phyloP scores from a whole-genome alignment of 306 rosid species.

The Dryas octopetala region DNA sequence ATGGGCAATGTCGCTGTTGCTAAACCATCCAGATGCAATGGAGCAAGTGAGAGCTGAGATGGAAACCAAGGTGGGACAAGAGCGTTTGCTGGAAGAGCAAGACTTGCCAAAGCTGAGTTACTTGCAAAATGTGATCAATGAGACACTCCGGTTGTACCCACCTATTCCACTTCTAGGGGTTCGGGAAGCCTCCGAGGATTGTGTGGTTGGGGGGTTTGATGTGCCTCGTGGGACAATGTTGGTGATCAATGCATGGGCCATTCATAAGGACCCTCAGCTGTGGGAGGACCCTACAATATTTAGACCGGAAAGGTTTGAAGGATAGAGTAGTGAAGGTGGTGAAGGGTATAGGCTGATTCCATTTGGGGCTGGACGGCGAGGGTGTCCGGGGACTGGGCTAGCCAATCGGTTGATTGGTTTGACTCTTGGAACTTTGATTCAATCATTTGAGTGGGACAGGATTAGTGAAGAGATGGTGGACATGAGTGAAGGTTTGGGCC shows the following conservation, averaged over 20 bases:
- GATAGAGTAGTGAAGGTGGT: neutral
- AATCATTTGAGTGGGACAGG: constrained; percentile 36
- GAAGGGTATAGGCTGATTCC: constrained; percentile 33
- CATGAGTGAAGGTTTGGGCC: constrained; percentile 19
- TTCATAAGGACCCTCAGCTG: constrained; percentile 30
- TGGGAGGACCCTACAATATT: constrained; percentile 35
- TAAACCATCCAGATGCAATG: constrained; percentile 30
- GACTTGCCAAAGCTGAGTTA: constrained; percentile 32
- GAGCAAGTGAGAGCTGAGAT: constrained; percentile 22
- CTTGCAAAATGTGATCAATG: constrained; percentile 31
- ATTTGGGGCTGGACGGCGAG: constrained; percentile 55
- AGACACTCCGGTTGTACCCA: constrained; percentile 25
- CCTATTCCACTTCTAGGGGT: constrained; percentile 22
- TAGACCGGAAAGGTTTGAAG: constrained; percentile 37
- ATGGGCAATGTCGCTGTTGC: constrained; percentile 30
- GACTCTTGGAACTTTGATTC: constrained; percentile 34
- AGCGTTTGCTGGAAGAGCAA: constrained; percentile 11
- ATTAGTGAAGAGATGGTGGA: constrained; percentile 12
- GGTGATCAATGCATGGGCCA: constrained; percentile 35
- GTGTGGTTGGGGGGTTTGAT: constrained; percentile 23
- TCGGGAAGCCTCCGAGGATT: constrained; percentile 27
- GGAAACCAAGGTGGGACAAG: constrained; percentile 12
- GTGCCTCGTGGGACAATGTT: constrained; percentile 27
- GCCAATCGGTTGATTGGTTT: constrained; percentile 30
- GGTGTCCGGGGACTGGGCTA: constrained; percentile 50